phyloP scores from a whole-genome alignment of 441 rosid species.

The Pelargonium australe region DNA sequence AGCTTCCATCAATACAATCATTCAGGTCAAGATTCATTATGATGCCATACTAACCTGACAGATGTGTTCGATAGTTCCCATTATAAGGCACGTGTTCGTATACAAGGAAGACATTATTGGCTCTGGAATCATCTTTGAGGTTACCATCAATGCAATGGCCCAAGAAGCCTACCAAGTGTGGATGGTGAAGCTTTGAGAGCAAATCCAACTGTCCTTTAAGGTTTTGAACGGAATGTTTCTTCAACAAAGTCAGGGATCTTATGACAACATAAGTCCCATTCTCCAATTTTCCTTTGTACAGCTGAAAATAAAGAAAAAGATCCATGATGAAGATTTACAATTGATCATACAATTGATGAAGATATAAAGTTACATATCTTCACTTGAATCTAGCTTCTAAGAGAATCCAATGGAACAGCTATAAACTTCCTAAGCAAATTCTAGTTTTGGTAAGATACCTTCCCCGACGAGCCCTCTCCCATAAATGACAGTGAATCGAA shows the following conservation, averaged over 20 bases:
- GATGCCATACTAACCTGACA: slow-evolving; percentile 55
- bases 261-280: slow-evolving; percentile 62
- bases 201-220: slow-evolving; percentile 65
- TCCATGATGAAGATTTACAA: neutral
- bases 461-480: slow-evolving; percentile 71
- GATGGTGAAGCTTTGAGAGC: slow-evolving; percentile 80
- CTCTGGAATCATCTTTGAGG: slow-evolving; percentile 40
- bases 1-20: no score
- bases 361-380: no score
- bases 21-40: neutral
- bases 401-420: no score
- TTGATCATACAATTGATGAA: no score
- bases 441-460: slow-evolving; percentile 39
- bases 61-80: slow-evolving; percentile 59
- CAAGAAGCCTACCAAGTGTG: slow-evolving; percentile 73
- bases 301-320: slow-evolving; percentile 36
- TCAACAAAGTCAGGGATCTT: slow-evolving; percentile 50
- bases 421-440: slow-evolving; percentile 3
- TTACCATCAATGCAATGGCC: slow-evolving; percentile 66
- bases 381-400: no score
- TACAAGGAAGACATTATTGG: slow-evolving; percentile 55
- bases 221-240: slow-evolving; percentile 62
- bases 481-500: slow-evolving; percentile 59
- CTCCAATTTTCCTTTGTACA: slow-evolving; percentile 72
- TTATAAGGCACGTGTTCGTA: slow-evolving; percentile 61